A percentile compares a stretch with the other conserved stretches of the same genome.
Conservation (phyloP, 305 asterid species). For the Solanum hybrid region DNA sequence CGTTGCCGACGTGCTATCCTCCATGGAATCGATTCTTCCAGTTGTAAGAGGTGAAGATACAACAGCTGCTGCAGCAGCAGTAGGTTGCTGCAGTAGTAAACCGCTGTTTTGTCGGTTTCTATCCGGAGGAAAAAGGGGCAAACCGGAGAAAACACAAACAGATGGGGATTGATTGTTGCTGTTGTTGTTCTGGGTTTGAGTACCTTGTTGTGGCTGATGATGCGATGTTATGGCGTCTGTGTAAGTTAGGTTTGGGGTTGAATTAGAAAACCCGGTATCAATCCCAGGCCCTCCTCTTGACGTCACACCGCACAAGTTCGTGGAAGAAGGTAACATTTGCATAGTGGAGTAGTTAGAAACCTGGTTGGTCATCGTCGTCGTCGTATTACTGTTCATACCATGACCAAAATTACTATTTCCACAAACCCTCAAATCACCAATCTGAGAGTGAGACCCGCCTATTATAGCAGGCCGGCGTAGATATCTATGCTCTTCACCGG, state of each 20-base stretch:
- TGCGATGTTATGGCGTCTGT: slow-evolving; percentile 20
- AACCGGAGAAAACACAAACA: slow-evolving; percentile 77
- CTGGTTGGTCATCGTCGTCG: slow-evolving; percentile 13
- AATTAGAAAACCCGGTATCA: slow-evolving; percentile 21
- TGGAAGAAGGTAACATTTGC: slow-evolving; percentile 29
- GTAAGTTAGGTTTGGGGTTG: slow-evolving; percentile 19
- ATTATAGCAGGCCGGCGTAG: slow-evolving; percentile 33
- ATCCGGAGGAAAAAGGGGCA: slow-evolving; percentile 82
- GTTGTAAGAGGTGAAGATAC: neutral
- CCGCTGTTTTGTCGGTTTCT: slow-evolving; percentile 19
- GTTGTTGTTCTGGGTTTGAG: slow-evolving; percentile 8
- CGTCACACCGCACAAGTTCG: slow-evolving; percentile 25
- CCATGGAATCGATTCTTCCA: slow-evolving; percentile 21
- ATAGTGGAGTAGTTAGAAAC: slow-evolving; percentile 72
- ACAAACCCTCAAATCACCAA: slow-evolving; percentile 17
- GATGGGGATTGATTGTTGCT: slow-evolving; percentile 24
- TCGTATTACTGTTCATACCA: slow-evolving; percentile 16
- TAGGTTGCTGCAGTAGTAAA: slow-evolving; percentile 7
- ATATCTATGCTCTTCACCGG: slow-evolving; percentile 24
- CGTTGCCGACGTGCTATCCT: slow-evolving; percentile 33
- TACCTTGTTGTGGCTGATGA: slow-evolving; percentile 12
- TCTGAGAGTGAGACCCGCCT: neutral
- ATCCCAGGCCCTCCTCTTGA: slow-evolving; percentile 29
- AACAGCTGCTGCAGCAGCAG: slow-evolving; percentile 12
- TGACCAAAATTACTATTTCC: neutral